Evolutionary conservation across 2,329 filamentous ascomycete genomes (phyloP).

Genomic region (Colletotrichum spaethianum): DNA sequence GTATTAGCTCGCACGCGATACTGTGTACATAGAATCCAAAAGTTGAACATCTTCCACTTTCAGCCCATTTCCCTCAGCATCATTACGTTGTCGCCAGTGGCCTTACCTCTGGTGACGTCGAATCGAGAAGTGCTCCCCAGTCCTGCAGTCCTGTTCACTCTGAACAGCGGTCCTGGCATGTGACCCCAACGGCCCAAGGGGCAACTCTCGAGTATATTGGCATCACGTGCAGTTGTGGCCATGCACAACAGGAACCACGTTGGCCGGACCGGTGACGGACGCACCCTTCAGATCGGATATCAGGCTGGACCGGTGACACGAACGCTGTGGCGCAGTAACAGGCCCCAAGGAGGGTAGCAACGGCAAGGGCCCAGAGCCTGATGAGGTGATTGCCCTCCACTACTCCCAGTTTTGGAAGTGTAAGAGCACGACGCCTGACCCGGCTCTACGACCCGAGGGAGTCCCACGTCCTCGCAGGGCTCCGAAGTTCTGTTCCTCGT

Average conservation of each 20-base stretch:
- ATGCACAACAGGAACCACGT: background rate
- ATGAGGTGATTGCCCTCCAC: background rate
- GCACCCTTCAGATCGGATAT: background rate
- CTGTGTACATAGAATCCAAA: conserved; percentile 22
- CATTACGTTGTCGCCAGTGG: too few relatives aligned
- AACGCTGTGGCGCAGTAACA: background rate
- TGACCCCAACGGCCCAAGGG: background rate
- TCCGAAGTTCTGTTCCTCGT: background rate
- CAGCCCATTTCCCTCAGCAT: background rate
- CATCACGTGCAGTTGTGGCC: background rate
- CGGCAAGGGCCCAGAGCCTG: background rate
- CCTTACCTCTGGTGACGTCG: background rate
- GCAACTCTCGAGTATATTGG: too few relatives aligned
- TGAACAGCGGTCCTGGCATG: background rate
- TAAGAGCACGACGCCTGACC: background rate
- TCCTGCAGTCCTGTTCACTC: background rate
- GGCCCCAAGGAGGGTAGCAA: background rate
- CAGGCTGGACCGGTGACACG: background rate
- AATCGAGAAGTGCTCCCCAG: background rate
- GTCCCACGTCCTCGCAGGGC: background rate
- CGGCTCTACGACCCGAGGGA: background rate
- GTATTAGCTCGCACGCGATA: background rate
- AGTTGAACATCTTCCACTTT: conserved; percentile 9
- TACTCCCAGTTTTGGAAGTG: background rate
- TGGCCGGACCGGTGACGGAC: background rate